Conservation (phyloP, 1,284 basidiomycete species). For the Coniferiporia sulphurascens region DNA sequence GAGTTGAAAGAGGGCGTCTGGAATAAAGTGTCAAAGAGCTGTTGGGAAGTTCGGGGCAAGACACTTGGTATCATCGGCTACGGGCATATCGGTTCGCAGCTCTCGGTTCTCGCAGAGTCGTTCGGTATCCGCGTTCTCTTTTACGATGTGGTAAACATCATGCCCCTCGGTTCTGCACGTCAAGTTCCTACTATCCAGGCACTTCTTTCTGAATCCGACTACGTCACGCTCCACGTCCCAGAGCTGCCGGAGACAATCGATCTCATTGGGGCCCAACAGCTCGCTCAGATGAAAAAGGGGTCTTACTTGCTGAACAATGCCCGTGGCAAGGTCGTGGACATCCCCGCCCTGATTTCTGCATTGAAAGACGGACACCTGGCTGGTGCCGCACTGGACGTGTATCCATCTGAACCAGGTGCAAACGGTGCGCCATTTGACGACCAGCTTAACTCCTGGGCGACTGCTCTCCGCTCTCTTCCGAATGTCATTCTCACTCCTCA, state of each 20-base stretch:
- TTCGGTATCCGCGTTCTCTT: slow-evolving; percentile 97
- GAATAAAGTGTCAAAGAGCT: slow-evolving; percentile 99
- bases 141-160: slow-evolving; percentile 94
- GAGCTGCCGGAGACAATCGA: slow-evolving; percentile 95
- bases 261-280: slow-evolving; percentile 80
- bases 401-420: slow-evolving; percentile 85
- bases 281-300: slow-evolving; percentile 92
- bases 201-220: slow-evolving; percentile 82
- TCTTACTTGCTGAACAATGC: slow-evolving; percentile 98
- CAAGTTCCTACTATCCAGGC: slow-evolving; percentile 83
- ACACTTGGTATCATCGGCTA: slow-evolving; percentile 98
- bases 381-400: slow-evolving; percentile 95
- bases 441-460: slow-evolving; percentile 78
- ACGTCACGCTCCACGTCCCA: slow-evolving; percentile 95
- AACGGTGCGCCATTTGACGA: slow-evolving; percentile 89
- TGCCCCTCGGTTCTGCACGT: slow-evolving; percentile 93
- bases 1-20: slow-evolving; percentile 90
- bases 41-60: slow-evolving; percentile 98
- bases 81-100: slow-evolving; percentile 97
- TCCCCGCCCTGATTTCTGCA: slow-evolving; percentile 82
- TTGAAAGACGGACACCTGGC: slow-evolving; percentile 85
- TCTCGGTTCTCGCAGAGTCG: slow-evolving; percentile 95
- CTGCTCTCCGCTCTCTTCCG: slow-evolving; percentile 64
- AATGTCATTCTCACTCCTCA: slow-evolving; percentile 97
- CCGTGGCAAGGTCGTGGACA: slow-evolving; percentile 92